phyloP scores from a whole-genome alignment of 495 filamentous ascomycete genomes.

The Penicillium canariense region DNA sequence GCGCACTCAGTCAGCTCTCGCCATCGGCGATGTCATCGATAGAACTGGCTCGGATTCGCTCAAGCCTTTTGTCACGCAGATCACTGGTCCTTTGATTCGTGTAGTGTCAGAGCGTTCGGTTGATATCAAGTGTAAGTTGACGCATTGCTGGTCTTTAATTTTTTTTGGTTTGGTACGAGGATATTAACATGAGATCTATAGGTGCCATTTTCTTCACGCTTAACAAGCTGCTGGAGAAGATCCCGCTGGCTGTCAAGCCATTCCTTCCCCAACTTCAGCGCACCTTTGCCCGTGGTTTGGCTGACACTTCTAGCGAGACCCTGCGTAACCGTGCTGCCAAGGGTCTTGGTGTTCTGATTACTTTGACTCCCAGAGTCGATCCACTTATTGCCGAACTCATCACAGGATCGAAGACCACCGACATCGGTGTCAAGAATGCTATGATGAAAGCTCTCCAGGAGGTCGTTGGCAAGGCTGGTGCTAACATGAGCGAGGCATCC shows the following conservation, averaged over 20 bases:
- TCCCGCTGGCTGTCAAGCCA: constrained; percentile 90
- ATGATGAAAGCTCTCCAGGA: constrained; percentile 98
- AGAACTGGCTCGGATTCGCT: constrained; percentile 79
- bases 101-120: constrained; percentile 93
- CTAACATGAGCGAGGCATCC: constrained; percentile 90
- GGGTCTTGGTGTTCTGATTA: constrained; percentile 92
- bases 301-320: constrained; percentile 87
- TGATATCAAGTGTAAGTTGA: constrained; percentile 73
- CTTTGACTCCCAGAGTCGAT: constrained; percentile 91
- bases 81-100: constrained; percentile 94
- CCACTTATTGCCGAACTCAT: constrained; percentile 88
- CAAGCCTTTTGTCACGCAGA: constrained; percentile 93
- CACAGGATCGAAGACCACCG: constrained; percentile 85
- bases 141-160: neutral
- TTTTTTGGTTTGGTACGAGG: neutral
- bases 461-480: constrained; percentile 89
- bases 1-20: constrained; percentile 84
- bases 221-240: constrained; percentile 95
- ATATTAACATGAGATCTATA: constrained; percentile 18
- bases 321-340: constrained; percentile 89
- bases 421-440: constrained; percentile 85
- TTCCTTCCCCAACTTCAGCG: constrained; percentile 96
- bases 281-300: constrained; percentile 93
- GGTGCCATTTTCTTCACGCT: constrained; percentile 90
- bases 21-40: constrained; percentile 93